These are phyloP conservation scores for Peronosclerospora sorghi DNA, from an alignment of 352 stramenopile species.

Conservation along the genomic window DNA sequence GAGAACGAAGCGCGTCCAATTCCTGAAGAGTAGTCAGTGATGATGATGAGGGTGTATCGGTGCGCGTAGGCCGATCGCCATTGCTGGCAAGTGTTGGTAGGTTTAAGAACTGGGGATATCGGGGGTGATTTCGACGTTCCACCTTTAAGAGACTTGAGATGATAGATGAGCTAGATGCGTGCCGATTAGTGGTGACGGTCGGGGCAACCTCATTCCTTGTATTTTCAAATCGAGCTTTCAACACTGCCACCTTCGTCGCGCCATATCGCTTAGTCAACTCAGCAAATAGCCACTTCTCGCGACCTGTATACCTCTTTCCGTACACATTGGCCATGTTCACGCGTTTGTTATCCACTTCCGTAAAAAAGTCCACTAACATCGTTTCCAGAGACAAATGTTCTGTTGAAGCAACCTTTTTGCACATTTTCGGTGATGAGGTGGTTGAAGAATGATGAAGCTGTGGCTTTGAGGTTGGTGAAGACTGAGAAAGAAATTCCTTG, in stretches of 20 bases:
- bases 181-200: background rate
- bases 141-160: constrained; percentile 6
- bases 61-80: constrained; percentile 4
- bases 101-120: constrained; percentile 25
- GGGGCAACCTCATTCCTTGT: constrained; percentile 1
- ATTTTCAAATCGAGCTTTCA: constrained; percentile 24
- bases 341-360: constrained; percentile 41
- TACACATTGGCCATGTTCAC: constrained; percentile 59
- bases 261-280: constrained; percentile 61
- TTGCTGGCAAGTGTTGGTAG: constrained; percentile 9
- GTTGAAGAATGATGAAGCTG: background rate
- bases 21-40: background rate
- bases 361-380: constrained; percentile 53
- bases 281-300: constrained; percentile 53
- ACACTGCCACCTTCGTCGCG: constrained; percentile 25
- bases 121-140: constrained; percentile 14
- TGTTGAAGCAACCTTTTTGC: background rate
- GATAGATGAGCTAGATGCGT: constrained; percentile 1
- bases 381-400: constrained; percentile 31
- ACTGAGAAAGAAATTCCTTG: background rate
- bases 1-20: background rate
- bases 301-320: constrained; percentile 47
- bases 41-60: background rate
- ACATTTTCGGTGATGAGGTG: background rate
- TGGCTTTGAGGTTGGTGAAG: background rate